phyloP scores from a whole-genome alignment of 495 filamentous ascomycete genomes.

The Penicillium salamii region DNA sequence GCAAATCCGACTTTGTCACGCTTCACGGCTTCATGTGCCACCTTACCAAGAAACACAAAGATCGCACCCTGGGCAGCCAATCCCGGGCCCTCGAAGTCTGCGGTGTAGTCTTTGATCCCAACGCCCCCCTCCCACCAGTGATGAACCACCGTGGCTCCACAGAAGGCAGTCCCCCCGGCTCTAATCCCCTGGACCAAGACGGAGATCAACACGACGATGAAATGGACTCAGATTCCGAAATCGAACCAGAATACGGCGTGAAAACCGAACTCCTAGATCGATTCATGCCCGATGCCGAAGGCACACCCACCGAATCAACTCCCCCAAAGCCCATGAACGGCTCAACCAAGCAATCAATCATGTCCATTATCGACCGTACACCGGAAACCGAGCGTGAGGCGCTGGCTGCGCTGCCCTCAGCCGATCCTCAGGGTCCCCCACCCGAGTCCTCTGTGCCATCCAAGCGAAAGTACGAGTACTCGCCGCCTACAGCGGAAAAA shows the following conservation, averaged over 20 bases:
- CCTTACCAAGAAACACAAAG: slow-evolving; percentile 50
- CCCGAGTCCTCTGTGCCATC: slow-evolving; percentile 21
- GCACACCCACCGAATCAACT: slow-evolving; percentile 6
- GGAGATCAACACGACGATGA: slow-evolving; percentile 32
- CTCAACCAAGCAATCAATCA: slow-evolving; percentile 46
- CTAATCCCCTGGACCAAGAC: slow-evolving; percentile 29
- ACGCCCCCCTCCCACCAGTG: slow-evolving; percentile 40
- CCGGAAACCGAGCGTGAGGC: slow-evolving; percentile 30
- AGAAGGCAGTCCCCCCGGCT: slow-evolving; percentile 35
- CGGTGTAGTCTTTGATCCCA: slow-evolving; percentile 45
- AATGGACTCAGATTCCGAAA: slow-evolving; percentile 34
- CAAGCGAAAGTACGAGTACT: slow-evolving; percentile 30
- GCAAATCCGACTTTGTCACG: slow-evolving; percentile 46
- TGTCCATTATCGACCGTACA: slow-evolving; percentile 44
- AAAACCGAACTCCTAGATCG: slow-evolving; percentile 33
- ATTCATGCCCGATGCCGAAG: slow-evolving; percentile 16
- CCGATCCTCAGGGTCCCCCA: slow-evolving; percentile 10
- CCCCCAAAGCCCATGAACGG: slow-evolving; percentile 22
- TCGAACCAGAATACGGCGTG: slow-evolving; percentile 22
- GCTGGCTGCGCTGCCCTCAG: slow-evolving; percentile 13
- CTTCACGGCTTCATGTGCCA: slow-evolving; percentile 52
- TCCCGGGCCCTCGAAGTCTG: slow-evolving; percentile 45
- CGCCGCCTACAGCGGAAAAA: slow-evolving; percentile 19
- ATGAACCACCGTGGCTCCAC: slow-evolving; percentile 37
- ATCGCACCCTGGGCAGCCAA: slow-evolving; percentile 46